Evolutionary conservation across 2,329 filamentous ascomycete species (phyloP), one percentile per base, ranked within the genome.

Genomic region (Karstenula rhodostoma): DNA sequence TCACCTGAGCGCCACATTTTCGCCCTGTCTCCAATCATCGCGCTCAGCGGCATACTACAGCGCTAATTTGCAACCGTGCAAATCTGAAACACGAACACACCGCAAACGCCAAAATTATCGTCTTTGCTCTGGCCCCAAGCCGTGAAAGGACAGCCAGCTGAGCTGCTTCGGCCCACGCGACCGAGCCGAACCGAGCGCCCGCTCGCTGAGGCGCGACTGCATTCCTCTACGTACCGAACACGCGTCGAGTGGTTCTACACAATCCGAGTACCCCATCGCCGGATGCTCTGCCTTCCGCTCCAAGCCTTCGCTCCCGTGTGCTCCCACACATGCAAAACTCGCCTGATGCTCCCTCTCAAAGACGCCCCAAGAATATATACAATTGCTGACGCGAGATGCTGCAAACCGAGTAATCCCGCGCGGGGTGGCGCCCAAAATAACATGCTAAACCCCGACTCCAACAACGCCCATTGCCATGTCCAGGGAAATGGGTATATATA

Each of bases 401-500:
- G 17, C 22, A 40, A 23, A 51, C 23, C 47, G 55, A 57, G 40
- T 46, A 50, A 27, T 37, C 29, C 32, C 43, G 43, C 10, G 22
- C 40, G n/a, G 27, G 19, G 7, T 15, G 52, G 23, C 52, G 52
- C 27, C 52, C 15, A 23, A 44, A 43, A 12, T 33, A 25, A 54
- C 37, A 44, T 54, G 51, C 51, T 54, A 22, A 51, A 44, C 19
- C 37, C 37, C 37, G 23, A 44, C 37, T n/a, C 43, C 25, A 25
- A 7, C 23, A 25, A 25, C 27, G 19, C 25, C 9, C 32, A 32
- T 32, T 19, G 15, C 3, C 10, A 29, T 33, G n/a, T 17, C 4
- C 40, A 25, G 42, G 22, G 49, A 59, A 49, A 17, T 47, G 58
- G 61, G 54, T 60, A 60, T 63, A 58, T 63, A 50, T 60, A 25